Evolutionary conservation across 2,329 filamentous ascomycete species (phyloP), one percentile per base, ranked within the genome.

Genomic region (Scolecobasidium constrictum): DNA sequence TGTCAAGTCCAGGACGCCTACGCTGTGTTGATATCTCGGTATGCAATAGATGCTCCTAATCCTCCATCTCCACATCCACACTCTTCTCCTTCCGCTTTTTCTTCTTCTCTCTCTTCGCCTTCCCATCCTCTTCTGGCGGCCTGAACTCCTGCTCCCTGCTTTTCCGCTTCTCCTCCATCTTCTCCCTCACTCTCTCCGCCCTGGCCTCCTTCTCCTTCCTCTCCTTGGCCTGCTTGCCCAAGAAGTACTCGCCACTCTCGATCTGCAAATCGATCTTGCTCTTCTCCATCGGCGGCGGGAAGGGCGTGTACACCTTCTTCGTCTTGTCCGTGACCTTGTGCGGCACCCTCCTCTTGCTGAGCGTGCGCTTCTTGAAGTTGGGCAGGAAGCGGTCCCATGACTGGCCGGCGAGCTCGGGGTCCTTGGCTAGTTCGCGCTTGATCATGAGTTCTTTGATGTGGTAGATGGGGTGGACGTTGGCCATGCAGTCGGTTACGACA

Each of bases 261-360:
- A 98, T 94, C 73, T 98, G 90, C 64, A 87, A 67, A 65, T 98
- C 92, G 54, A 98, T 77, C 77, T 96, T 98, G 77, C 88, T 95
- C 84, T 94, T 94, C 73, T 98, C 90, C 51, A 88, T 87, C 35
- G 87, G 77, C 5, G 92, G 92, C 38, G 92, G 92, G 79, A 98
- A 98, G 7, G 92, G 90, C 50, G 93, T 98, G 71, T 95, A 98
- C 11, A 72, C 65, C 75, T 94, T 96, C 75, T 90, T 94, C 59
- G 71, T 65, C 75, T 98, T 98, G 71, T 98, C 88, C 42, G 77
- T 86, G 58, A 98, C 80, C 56, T 85, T 86, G 71, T 77, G 77
- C 0, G 92, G 93, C 53, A 81, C 78, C 52, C 78, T 77, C 51
- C 92, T 75, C 68, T 87, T 88, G 67, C 78, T 87, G 50, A 96